Percentiles rank a stretch among this genome's conserved stretches.
Evolutionary conservation across 1,139 yeast genomes (phyloP).

Genomic region (Lizanozyma gosingica): DNA sequence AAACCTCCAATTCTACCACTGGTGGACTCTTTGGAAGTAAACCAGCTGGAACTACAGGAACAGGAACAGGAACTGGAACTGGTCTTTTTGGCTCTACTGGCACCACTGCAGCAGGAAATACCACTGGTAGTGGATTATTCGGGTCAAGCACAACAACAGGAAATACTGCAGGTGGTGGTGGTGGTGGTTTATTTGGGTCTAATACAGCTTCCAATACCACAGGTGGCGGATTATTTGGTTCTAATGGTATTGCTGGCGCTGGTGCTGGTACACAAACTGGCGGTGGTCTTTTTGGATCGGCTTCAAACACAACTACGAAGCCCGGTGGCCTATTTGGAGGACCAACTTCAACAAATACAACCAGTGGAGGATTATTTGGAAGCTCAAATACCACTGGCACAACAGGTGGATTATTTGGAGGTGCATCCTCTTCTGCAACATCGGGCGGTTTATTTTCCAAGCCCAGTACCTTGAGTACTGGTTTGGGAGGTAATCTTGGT

Average conservation of each 20-base stretch:
- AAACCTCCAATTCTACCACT: conserved; percentile 4
- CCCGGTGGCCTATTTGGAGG: too few relatives aligned
- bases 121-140: conserved; percentile 13
- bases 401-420: too few relatives aligned
- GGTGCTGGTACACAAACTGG: conserved; percentile 6
- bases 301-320: conserved; percentile 8
- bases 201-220: conserved; percentile 7
- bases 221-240: conserved; percentile 20
- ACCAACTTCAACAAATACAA: too few relatives aligned
- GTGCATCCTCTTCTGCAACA: conserved; percentile 2
- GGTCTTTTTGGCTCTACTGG: conserved; percentile 8
- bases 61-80: conserved; percentile 9
- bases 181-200: conserved; percentile 25
- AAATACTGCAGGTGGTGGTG: conserved; percentile 11
- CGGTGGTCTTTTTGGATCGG: conserved; percentile 17
- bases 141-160: conserved; percentile 11
- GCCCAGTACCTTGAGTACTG: conserved; percentile 4
- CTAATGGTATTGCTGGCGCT: too few relatives aligned
- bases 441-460: conserved; percentile 7
- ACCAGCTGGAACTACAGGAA: conserved; percentile 14
- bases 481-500: conserved; percentile 15
- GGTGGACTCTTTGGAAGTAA: conserved; percentile 21
- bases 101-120: conserved; percentile 10
- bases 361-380: too few relatives aligned
- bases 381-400: conserved; percentile 7